These are phyloP conservation scores for Hortiboletus flavorubellus DNA, from an alignment of 768 basidiomycete species.

Conservation along the genomic window DNA sequence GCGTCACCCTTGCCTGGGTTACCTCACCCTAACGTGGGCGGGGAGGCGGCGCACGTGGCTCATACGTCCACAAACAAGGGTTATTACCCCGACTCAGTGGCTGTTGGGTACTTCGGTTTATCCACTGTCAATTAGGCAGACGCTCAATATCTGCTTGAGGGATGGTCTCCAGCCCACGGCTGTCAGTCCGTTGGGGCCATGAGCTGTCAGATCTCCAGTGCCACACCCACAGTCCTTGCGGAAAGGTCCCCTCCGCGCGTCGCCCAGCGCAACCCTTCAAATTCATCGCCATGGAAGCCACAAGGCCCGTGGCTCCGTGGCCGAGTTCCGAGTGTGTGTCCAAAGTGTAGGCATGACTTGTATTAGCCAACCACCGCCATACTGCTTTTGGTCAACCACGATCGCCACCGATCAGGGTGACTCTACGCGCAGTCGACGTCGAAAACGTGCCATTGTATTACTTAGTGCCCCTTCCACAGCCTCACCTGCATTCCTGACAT, in stretches of 20 bases:
- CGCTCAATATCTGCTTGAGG: neutral
- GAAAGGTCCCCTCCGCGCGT: conserved; percentile 4
- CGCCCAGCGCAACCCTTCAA: conserved; percentile 15
- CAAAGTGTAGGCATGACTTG: conserved; percentile 1
- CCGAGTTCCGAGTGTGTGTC: neutral
- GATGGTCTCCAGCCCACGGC: conserved; percentile 1
- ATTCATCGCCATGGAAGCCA: conserved; percentile 23
- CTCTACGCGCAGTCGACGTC: conserved; percentile 19
- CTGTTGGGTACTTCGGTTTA: neutral
- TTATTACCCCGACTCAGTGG: neutral
- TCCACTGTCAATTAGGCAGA: neutral
- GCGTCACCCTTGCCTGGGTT: neutral
- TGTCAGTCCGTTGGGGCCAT: conserved; percentile 6
- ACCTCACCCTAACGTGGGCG: neutral
- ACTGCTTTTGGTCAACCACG: conserved; percentile 1
- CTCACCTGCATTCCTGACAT: conserved; percentile 12
- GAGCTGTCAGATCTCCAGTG: conserved; percentile 5
- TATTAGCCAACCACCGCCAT: neutral
- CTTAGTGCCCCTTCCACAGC: conserved; percentile 7
- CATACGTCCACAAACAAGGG: neutral
- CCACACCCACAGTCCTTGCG: conserved; percentile 2
- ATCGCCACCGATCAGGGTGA: conserved; percentile 23
- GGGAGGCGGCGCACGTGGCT: conserved; percentile 9
- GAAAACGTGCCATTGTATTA: conserved; percentile 27
- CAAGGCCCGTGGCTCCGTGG: conserved; percentile 18